phyloP scores from a whole-genome alignment of 179 eudicot genomes.

The Carnegiea gigantea region DNA sequence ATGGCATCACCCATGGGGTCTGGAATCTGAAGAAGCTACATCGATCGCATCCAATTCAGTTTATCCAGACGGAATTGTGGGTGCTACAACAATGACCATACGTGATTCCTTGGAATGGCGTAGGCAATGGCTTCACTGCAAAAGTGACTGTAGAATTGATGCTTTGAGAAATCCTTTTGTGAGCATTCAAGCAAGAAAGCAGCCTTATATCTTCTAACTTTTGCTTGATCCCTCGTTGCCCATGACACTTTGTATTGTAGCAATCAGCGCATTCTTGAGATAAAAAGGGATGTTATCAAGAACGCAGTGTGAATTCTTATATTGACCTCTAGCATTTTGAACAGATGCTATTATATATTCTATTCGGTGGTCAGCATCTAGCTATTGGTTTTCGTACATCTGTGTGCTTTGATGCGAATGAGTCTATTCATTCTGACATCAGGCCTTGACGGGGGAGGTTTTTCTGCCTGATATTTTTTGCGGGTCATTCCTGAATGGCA shows the following conservation, averaged over 20 bases:
- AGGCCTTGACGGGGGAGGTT: conserved; percentile 1
- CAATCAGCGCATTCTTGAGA: conserved; percentile 7
- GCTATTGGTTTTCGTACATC: background rate
- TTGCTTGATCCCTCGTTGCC: conserved; percentile 23
- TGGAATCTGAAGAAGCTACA: background rate
- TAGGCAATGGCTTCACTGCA: background rate
- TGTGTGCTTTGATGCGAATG: background rate
- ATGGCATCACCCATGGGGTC: background rate
- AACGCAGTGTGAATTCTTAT: conserved; percentile 22
- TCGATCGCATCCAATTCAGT: background rate
- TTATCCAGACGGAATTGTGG: background rate
- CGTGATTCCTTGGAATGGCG: background rate
- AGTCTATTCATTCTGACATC: background rate
- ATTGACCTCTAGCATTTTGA: conserved; percentile 9
- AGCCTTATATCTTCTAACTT: conserved; percentile 7
- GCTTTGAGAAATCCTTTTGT: conserved; percentile 21
- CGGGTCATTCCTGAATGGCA: background rate
- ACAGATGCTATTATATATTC: conserved; percentile 21
- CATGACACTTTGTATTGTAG: conserved; percentile 10
- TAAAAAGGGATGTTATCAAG: conserved; percentile 18
- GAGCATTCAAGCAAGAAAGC: conserved; percentile 13
- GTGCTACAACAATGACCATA: background rate
- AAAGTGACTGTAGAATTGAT: background rate
- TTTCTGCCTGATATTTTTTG: conserved; percentile 2
- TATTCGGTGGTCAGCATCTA: background rate